These are phyloP conservation scores for Huntiella omanensis DNA, from an alignment of 2,329 filamentous ascomycete genomes.

Conservation along the genomic window DNA sequence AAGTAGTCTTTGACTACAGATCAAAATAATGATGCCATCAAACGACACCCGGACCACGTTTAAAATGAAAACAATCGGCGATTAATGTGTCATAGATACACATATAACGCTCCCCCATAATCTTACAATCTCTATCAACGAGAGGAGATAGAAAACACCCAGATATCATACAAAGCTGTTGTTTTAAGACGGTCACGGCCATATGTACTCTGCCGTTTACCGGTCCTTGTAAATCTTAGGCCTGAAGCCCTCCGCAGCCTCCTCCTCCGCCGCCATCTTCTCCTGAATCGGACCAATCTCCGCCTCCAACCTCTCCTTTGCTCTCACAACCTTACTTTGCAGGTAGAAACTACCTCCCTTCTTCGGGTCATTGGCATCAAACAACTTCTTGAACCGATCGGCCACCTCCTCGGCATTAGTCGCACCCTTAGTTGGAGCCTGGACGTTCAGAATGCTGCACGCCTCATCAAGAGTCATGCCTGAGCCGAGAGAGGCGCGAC, in stretches of 20 bases:
- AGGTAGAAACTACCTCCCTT: constrained; percentile 97
- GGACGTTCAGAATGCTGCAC: constrained; percentile 91
- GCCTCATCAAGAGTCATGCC: constrained; percentile 91
- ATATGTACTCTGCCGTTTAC: constrained; percentile 20
- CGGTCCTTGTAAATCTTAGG: constrained; percentile 87
- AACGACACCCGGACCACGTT: background rate
- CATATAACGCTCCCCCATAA: background rate
- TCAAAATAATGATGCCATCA: background rate
- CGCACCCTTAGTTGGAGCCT: constrained; percentile 54
- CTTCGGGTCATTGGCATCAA: constrained; percentile 84
- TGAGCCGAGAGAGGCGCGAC: constrained; percentile 34
- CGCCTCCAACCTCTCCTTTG: constrained; percentile 77
- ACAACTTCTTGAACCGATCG: constrained; percentile 81
- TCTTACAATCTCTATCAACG: constrained; percentile 4
- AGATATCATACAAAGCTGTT: constrained; percentile 3
- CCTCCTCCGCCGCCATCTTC: constrained; percentile 54
- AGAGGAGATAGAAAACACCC: constrained; percentile 4
- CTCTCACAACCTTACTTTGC: constrained; percentile 87
- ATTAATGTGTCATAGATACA: too few relatives aligned
- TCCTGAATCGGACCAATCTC: constrained; percentile 59
- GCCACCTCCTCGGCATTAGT: constrained; percentile 63
- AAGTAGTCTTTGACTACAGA: too few relatives aligned
- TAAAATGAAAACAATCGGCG: too few relatives aligned
- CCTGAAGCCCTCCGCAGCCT: constrained; percentile 73
- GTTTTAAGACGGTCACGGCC: background rate